Evolutionary conservation across 768 basidiomycete genomes (phyloP).

Genomic region (Boletus sp.): DNA sequence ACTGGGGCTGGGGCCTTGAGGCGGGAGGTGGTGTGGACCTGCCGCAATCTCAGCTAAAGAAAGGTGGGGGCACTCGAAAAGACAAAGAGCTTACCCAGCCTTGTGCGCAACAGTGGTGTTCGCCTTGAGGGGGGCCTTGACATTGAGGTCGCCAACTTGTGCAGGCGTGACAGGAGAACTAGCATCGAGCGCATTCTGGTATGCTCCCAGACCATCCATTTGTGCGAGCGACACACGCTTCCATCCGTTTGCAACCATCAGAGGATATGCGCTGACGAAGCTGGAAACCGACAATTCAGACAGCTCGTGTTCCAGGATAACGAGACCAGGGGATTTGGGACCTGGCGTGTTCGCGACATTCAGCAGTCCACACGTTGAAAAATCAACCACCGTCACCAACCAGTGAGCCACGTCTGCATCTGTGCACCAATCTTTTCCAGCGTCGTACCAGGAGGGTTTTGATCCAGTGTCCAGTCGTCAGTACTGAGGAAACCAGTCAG

Average conservation of each 20-base stretch:
- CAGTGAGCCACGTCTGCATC: slow-evolving; percentile 58
- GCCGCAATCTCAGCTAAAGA: neutral
- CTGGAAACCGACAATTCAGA: slow-evolving; percentile 55
- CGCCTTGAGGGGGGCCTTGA: slow-evolving; percentile 14
- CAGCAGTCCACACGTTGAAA: neutral
- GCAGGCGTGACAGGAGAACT: slow-evolving; percentile 29
- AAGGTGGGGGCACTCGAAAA: neutral
- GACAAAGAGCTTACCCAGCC: slow-evolving; percentile 6
- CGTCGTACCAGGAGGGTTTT: slow-evolving; percentile 41
- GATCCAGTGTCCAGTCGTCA: slow-evolving; percentile 68
- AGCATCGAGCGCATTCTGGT: slow-evolving; percentile 45
- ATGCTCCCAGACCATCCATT: slow-evolving; percentile 39
- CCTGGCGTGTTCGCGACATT: slow-evolving; percentile 33
- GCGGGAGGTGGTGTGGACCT: slow-evolving; percentile 5
- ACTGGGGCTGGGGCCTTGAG: neutral
- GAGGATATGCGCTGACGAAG: slow-evolving; percentile 65
- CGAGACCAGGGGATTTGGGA: slow-evolving; percentile 73
- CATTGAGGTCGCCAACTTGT: slow-evolving; percentile 17
- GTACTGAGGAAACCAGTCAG: slow-evolving; percentile 44
- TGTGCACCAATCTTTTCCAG: slow-evolving; percentile 42
- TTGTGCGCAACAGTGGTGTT: slow-evolving; percentile 7
- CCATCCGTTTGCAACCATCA: slow-evolving; percentile 73
- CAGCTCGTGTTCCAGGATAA: slow-evolving; percentile 85
- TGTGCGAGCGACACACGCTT: slow-evolving; percentile 54
- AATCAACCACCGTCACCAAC: slow-evolving; percentile 28